phyloP scores from a whole-genome alignment of 1,284 basidiomycete species.

The Ustilago loliicola region DNA sequence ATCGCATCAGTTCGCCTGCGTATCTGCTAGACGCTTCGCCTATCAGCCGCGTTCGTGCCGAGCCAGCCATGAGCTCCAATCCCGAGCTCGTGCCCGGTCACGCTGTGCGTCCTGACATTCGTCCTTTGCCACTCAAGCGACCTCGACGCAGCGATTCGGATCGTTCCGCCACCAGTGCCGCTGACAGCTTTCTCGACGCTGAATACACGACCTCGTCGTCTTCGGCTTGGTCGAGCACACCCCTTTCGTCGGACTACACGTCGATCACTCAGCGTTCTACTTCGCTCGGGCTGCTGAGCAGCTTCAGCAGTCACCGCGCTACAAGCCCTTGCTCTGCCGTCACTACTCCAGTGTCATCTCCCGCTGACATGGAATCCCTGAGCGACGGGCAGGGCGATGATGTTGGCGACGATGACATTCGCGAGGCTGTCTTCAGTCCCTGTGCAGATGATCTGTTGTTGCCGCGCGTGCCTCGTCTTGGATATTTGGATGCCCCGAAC shows the following conservation, averaged over 20 bases:
- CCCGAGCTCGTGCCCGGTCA: constrained; percentile 32
- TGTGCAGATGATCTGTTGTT: constrained; percentile 40
- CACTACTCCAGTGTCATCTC: constrained; percentile 46
- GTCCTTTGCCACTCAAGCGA: constrained; percentile 21
- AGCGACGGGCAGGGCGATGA: constrained; percentile 8
- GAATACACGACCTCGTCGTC: constrained; percentile 7
- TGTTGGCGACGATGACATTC: constrained; percentile 15
- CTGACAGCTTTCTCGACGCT: constrained; percentile 5
- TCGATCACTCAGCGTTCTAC: constrained; percentile 19
- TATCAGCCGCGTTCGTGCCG: constrained; percentile 21
- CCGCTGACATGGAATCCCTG: constrained; percentile 19
- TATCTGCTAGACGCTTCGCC: constrained; percentile 51
- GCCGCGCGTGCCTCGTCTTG: constrained; percentile 9
- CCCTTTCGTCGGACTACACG: constrained; percentile 16
- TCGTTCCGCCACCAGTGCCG: constrained; percentile 7
- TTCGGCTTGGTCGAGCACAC: constrained; percentile 36
- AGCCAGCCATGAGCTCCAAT: constrained; percentile 39
- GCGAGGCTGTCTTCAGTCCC: constrained; percentile 39
- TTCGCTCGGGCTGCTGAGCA: constrained; percentile 29
- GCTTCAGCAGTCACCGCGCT: constrained; percentile 26
- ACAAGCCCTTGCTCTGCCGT: constrained; percentile 28
- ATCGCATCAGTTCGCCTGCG: constrained; percentile 50
- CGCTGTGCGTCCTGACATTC: constrained; percentile 37
- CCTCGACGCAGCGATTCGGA: constrained; percentile 23
- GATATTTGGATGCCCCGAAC: constrained; percentile 16